These are phyloP conservation scores for Haberlea rhodopensis DNA, from an alignment of 257 asterid genomes.

Conservation along the genomic window DNA sequence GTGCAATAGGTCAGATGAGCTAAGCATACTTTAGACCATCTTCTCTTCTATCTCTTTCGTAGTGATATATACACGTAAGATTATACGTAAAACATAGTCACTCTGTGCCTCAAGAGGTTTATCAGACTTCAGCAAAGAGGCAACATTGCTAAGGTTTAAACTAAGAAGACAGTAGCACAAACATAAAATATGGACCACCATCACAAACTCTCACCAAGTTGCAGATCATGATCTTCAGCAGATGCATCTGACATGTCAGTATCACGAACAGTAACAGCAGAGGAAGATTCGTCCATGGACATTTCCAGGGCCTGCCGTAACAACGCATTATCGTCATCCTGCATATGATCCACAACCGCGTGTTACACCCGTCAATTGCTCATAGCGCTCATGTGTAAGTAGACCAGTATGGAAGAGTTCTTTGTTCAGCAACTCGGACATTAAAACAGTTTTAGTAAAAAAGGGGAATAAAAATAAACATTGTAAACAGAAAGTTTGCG, in stretches of 20 bases:
- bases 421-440: slow-evolving; percentile 11
- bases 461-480: slow-evolving; percentile 7
- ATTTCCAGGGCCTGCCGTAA: slow-evolving; percentile 97
- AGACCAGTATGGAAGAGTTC: slow-evolving; percentile 15
- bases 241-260: slow-evolving; percentile 95
- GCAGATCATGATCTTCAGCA: slow-evolving; percentile 89
- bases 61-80: neutral
- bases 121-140: neutral
- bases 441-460: slow-evolving; percentile 14
- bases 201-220: slow-evolving; percentile 81
- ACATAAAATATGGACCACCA: neutral
- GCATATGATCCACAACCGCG: slow-evolving; percentile 27
- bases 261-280: slow-evolving; percentile 66
- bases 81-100: neutral
- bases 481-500: slow-evolving; percentile 2
- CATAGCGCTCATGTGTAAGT: slow-evolving; percentile 8
- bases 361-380: slow-evolving; percentile 18
- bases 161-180: neutral
- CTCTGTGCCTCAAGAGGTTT: neutral
- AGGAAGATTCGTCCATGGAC: slow-evolving; percentile 91
- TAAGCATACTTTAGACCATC: slow-evolving; percentile 9
- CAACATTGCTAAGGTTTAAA: neutral
- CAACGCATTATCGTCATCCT: slow-evolving; percentile 98
- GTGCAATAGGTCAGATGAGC: no score
- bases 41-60: neutral